phyloP scores from a whole-genome alignment of 2,329 filamentous ascomycete species.

The Clonostachys rhizophaga region DNA sequence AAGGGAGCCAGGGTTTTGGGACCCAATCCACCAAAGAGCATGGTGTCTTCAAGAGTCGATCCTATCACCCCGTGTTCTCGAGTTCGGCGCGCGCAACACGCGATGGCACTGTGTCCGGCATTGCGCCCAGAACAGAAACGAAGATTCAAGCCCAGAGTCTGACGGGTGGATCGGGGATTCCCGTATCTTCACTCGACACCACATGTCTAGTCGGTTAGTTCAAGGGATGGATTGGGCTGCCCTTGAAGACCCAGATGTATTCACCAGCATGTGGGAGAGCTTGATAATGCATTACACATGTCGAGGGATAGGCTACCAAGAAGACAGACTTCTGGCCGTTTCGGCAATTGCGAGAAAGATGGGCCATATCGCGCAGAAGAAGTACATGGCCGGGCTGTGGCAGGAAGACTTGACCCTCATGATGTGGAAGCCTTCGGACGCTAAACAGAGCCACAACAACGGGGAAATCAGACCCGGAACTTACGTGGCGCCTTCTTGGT shows the following conservation, averaged over 20 bases:
- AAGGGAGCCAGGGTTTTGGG: not conserved
- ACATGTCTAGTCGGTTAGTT: not conserved
- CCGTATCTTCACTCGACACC: not conserved
- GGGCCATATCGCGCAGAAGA: not conserved
- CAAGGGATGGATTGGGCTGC: not conserved
- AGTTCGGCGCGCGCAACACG: not conserved
- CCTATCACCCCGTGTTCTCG: not conserved
- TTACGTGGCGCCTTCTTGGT: no score
- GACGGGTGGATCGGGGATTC: not conserved
- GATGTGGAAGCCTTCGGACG: no score
- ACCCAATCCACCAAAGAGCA: not conserved
- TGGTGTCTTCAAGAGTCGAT: not conserved
- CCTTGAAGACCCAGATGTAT: not conserved
- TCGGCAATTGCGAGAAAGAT: not conserved
- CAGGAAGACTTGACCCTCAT: not conserved
- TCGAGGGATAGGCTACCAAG: not conserved
- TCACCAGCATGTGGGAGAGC: no score
- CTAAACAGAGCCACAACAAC: no score
- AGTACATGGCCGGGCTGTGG: not conserved
- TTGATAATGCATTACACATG: not conserved
- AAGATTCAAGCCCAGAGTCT: not conserved
- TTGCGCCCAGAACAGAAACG: not conserved
- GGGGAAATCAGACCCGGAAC: no score
- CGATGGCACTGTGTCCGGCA: not conserved
- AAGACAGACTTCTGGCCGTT: not conserved